Evolutionary conservation across 2,329 filamentous ascomycete species (phyloP).

Genomic region (Beauveria scarabaeidicola): DNA sequence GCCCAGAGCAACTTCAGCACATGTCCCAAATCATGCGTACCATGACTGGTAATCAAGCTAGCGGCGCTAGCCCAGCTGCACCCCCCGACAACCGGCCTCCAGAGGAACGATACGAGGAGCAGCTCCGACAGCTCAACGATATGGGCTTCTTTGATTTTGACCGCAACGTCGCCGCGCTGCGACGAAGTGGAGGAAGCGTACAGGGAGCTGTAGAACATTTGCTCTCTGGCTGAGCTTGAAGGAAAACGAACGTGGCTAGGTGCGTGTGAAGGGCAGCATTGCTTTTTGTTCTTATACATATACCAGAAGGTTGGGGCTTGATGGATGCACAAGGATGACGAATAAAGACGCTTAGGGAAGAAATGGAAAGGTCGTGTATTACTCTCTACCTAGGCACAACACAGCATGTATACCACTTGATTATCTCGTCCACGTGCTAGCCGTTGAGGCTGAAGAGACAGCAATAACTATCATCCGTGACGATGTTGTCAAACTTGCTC

Average conservation of each 20-base stretch:
- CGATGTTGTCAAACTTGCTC: neutral
- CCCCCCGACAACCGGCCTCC: slow-evolving; percentile 79
- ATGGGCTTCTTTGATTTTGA: slow-evolving; percentile 99
- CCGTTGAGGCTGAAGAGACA: neutral
- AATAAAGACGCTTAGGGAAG: neutral
- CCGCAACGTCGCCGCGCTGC: slow-evolving; percentile 76
- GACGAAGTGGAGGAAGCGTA: slow-evolving; percentile 85
- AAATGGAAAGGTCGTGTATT: slow-evolving; percentile 2
- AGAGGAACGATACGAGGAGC: slow-evolving; percentile 85
- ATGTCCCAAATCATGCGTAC: slow-evolving; percentile 42
- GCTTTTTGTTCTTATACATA: slow-evolving; percentile 6
- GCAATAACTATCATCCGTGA: neutral
- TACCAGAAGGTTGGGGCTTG: slow-evolving; percentile 1
- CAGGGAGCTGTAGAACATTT: slow-evolving; percentile 82
- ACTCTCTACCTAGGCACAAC: slow-evolving; percentile 9
- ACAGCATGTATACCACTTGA: slow-evolving; percentile 10
- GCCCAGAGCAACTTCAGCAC: slow-evolving; percentile 48
- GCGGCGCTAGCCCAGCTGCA: slow-evolving; percentile 33
- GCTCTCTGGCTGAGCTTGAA: slow-evolving; percentile 23
- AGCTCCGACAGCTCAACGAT: slow-evolving; percentile 88
- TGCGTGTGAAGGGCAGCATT: neutral
- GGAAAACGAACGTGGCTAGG: neutral
- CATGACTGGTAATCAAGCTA: slow-evolving; percentile 15
- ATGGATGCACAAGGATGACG: neutral
- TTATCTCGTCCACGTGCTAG: neutral